These are phyloP conservation scores for Colletotrichum sp. DNA, from an alignment of 2,329 filamentous ascomycete genomes.

Conservation along the genomic window DNA sequence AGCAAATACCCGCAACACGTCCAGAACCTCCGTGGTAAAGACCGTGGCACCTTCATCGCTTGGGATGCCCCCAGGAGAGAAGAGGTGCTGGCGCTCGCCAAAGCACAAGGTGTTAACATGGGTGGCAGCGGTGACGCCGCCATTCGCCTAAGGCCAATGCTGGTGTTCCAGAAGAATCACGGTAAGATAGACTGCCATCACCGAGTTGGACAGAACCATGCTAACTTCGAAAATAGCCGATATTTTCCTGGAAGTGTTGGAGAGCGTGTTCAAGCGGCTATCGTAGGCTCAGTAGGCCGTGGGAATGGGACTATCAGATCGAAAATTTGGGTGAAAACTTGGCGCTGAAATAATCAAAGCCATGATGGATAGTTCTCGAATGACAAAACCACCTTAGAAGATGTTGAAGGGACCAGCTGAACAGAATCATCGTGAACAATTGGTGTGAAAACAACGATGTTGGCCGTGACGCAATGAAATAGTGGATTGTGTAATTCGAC, in stretches of 20 bases:
- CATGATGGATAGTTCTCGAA: neutral
- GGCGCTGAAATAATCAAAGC: neutral
- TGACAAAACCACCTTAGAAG: too few relatives aligned
- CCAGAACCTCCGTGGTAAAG: conserved; percentile 84
- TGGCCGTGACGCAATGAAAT: neutral
- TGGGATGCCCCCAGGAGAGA: conserved; percentile 86
- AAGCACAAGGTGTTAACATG: conserved; percentile 83
- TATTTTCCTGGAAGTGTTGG: neutral
- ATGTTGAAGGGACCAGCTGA: neutral
- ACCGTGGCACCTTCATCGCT: conserved; percentile 89
- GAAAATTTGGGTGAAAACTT: neutral
- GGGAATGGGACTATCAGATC: fast-evolving
- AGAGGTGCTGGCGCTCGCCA: conserved; percentile 78
- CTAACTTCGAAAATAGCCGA: neutral
- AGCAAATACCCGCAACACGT: conserved; percentile 78
- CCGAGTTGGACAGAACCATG: neutral
- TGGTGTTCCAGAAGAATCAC: conserved; percentile 91
- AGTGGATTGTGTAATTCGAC: neutral
- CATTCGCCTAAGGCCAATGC: conserved; percentile 84
- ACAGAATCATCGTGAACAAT: neutral
- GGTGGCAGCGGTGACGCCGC: conserved; percentile 79
- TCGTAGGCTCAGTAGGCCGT: neutral
- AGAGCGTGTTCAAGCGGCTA: neutral
- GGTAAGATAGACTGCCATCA: conserved; percentile 66
- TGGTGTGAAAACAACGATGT: neutral